Conservation (phyloP, 2,329 filamentous ascomycete genomes). For the Paraphaeosphaeria sporulosa region DNA sequence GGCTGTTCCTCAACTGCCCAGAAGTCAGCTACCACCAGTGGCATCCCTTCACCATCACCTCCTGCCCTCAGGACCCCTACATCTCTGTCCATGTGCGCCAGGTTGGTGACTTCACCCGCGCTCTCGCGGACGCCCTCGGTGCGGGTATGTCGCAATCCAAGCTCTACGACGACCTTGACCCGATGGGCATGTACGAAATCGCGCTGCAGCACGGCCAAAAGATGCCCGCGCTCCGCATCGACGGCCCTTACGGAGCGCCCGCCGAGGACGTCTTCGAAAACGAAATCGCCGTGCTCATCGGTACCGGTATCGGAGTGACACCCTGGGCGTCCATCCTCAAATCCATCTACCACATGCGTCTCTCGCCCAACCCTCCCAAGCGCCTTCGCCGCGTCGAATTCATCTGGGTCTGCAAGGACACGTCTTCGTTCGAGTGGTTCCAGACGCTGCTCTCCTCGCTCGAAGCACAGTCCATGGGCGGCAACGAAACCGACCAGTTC, state of each 20-base stretch:
- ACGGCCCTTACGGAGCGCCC: slow-evolving; percentile 94
- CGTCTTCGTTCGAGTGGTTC: slow-evolving; percentile 98
- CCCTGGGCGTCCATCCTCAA: slow-evolving; percentile 90
- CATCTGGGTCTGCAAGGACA: slow-evolving; percentile 98
- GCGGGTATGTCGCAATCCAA: slow-evolving; percentile 87
- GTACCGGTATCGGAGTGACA: slow-evolving; percentile 86
- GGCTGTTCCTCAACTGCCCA: slow-evolving; percentile 95
- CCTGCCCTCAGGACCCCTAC: slow-evolving; percentile 94
- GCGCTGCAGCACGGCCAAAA: slow-evolving; percentile 90
- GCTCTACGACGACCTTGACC: slow-evolving; percentile 89
- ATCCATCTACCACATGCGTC: slow-evolving; percentile 97
- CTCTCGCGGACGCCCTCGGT: slow-evolving; percentile 95
- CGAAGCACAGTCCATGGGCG: slow-evolving; percentile 79
- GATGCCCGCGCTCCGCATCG: slow-evolving; percentile 89
- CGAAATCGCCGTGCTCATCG: slow-evolving; percentile 85
- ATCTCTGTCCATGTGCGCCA: slow-evolving; percentile 94
- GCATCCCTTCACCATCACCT: slow-evolving; percentile 99
- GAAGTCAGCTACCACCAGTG: slow-evolving; percentile 89
- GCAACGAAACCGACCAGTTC: slow-evolving; percentile 77
- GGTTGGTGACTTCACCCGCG: slow-evolving; percentile 93
- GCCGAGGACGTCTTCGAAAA: slow-evolving; percentile 97
- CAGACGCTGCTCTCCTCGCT: slow-evolving; percentile 91
- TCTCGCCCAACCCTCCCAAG: slow-evolving; percentile 85
- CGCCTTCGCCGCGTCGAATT: slow-evolving; percentile 96
- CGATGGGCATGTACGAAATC: slow-evolving; percentile 97